Evolutionary conservation across 805 yeast species (phyloP), one percentile per base, ranked within the genome.

Genomic region (Wickerhamomyces chaumierensis): DNA sequence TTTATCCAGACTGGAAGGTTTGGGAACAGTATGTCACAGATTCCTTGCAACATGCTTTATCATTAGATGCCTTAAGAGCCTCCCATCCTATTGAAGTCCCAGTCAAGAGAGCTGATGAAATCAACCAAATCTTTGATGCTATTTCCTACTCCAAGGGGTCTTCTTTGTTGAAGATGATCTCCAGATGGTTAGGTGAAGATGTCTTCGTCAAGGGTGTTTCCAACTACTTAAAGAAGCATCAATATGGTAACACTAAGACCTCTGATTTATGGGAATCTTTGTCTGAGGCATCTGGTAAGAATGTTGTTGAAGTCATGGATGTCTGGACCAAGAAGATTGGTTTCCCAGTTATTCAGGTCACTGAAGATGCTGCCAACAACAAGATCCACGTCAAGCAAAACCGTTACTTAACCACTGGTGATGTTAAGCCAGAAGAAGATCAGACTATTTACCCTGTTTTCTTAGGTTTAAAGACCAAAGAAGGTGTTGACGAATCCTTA

Each of bases 51-150:
- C 69, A 70, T 47, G 94, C 94, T 21, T 69, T 86, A 52, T 60
- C 69, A 8, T 68, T 86, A 45, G 95, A 86, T 57, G 74, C 85
- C 9, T 69, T 86, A 45, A 77, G 94, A 58, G 76, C 86, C 4
- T 81, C 92, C 20, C 94, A 83, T 57, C 92, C 94, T 33, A 78
- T 83, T 47, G 88, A 83, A 59, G 90, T 83, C 31, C 87, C 90
- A 15, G 84, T 84, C 21, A 72, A 75, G 56, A 71, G 71, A 46
- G 88, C 87, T 18, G 81, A 75, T 50, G 88, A 83, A 55, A 80
- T 83, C 49, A 81, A 81, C 57, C 92, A 83, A 65, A 80, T 83
- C 47, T 83, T 83, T 55, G 94, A 83, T 58, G 84, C 87, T 34
- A 83, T 83, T 48, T 81, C 92, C 9, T 83, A 83, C 58, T 67